Evolutionary conservation across 768 basidiomycete species (phyloP), one percentile per base, ranked within the genome.

Genomic region (Auricularia sp.): DNA sequence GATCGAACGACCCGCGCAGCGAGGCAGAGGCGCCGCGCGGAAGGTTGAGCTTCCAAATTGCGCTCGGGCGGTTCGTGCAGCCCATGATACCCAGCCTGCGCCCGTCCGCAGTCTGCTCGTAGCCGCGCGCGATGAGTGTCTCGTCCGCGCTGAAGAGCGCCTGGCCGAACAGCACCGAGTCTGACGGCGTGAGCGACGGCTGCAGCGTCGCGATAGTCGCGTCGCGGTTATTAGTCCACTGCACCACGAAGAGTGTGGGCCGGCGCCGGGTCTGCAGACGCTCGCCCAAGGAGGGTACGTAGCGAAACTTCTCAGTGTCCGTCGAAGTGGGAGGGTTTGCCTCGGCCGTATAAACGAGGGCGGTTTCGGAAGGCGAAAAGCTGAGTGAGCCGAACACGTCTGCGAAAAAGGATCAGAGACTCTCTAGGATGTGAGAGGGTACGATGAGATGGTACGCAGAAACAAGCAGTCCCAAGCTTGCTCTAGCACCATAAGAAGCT

Each of bases 221-320:
- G 13, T 44, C 61, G 34, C 35, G 54, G 1, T 70, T 54, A 3
- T 71, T 63, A 13, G 75, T 68, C 82, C 85, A 87, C 10, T 75
- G 75, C 61, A 86, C 78, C 13, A 89, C 62, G 69, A 85, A 90
- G 6, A 84, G 72, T 0, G 75, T 75, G 1, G 89, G 85, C 3
- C 76, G 73, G 65, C 78, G 81, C 70, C 81, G 84, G 3, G 80
- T 81, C 3, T 72, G 71, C n/a, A 87, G 70, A 4, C 80, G 79
- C 73, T 91, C 89, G 0, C 89, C 89, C 65, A 88, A 83, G 56
- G 81, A 77, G 3, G 88, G 86, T 1, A 69, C 75, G 71, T 81
- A 90, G 33, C 77, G 74, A 67, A 84, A 88, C 63, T 82, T 82
- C 67, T 75, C 73, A 24, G 70, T 68, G 56, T 70, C 69, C 3